phyloP scores from a whole-genome alignment of 2,329 filamentous ascomycete genomes.

The Colletotrichum liaoningense region DNA sequence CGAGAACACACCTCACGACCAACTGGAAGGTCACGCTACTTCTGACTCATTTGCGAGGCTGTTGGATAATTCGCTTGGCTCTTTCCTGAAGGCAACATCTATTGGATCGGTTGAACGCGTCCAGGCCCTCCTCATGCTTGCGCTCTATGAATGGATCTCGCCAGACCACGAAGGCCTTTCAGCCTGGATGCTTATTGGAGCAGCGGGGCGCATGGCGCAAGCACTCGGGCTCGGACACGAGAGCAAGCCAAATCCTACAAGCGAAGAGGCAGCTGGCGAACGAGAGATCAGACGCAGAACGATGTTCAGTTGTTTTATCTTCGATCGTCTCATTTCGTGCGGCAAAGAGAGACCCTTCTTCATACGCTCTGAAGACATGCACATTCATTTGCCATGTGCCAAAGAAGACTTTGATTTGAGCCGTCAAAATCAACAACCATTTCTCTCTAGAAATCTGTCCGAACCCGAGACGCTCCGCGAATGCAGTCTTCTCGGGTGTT shows the following conservation, averaged over 20 bases:
- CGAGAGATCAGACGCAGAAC: constrained; percentile 74
- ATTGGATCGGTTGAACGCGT: constrained; percentile 70
- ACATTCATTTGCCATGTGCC: constrained; percentile 74
- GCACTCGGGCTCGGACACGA: constrained; percentile 71
- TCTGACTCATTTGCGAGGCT: constrained; percentile 74
- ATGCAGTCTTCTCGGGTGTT: constrained; percentile 62
- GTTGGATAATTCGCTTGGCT: constrained; percentile 62
- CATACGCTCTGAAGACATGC: constrained; percentile 67
- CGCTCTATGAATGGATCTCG: constrained; percentile 77
- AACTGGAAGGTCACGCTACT: constrained; percentile 54
- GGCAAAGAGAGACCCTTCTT: constrained; percentile 73
- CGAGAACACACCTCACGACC: constrained; percentile 39
- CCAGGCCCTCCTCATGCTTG: constrained; percentile 77
- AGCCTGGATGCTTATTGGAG: constrained; percentile 74
- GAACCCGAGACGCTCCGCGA: constrained; percentile 44
- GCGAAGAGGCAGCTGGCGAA: constrained; percentile 43
- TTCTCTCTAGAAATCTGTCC: constrained; percentile 44
- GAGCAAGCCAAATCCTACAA: constrained; percentile 44
- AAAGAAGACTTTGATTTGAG: constrained; percentile 73
- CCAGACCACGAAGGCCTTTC: constrained; percentile 64
- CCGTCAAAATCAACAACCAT: constrained; percentile 62
- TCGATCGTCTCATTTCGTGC: constrained; percentile 76
- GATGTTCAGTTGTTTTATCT: constrained; percentile 79
- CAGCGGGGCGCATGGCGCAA: constrained; percentile 73
- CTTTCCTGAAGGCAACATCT: constrained; percentile 58